These are phyloP conservation scores for Lactuca sativa DNA, from an alignment of 129 eudicot species.

Conservation along the genomic window DNA sequence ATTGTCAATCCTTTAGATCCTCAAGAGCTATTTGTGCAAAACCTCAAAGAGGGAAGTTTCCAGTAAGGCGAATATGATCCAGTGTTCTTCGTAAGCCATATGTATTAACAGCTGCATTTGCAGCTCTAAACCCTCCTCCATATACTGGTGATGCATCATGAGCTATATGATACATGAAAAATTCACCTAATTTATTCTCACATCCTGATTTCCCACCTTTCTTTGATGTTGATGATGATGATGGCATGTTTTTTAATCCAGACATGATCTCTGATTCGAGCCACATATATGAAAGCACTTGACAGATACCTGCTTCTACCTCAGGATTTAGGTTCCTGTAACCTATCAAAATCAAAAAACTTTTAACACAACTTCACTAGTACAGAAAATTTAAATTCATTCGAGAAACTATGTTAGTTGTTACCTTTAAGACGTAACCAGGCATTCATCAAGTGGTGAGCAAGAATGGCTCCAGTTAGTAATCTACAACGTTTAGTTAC, in stretches of 20 bases:
- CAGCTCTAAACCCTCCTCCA: slow-evolving; percentile 90
- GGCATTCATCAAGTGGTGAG: slow-evolving; percentile 93
- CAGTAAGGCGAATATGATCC: slow-evolving; percentile 77
- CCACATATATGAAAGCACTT: slow-evolving; percentile 96
- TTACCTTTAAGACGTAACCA: slow-evolving; percentile 97
- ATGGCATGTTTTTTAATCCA: slow-evolving; percentile 49
- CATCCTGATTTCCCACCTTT: slow-evolving; percentile 73
- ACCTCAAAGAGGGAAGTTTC: slow-evolving; percentile 61
- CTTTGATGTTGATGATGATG: slow-evolving; percentile 71
- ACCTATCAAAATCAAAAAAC: slow-evolving; percentile 39
- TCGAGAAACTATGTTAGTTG: not conserved
- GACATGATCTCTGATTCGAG: slow-evolving; percentile 97
- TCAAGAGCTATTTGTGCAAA: slow-evolving; percentile 31
- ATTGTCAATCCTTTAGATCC: slow-evolving; percentile 42
- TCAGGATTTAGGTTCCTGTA: slow-evolving; percentile 78
- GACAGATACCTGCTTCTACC: slow-evolving; percentile 98
- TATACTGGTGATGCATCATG: slow-evolving; percentile 93
- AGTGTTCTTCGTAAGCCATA: slow-evolving; percentile 83
- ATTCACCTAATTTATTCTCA: slow-evolving; percentile 80
- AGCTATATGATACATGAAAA: slow-evolving; percentile 83
- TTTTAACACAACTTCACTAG: no score
- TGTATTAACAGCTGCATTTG: slow-evolving; percentile 75
- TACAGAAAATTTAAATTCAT: no score
- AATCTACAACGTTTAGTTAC: slow-evolving; percentile 45
- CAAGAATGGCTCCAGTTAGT: slow-evolving; percentile 97